A percentile compares a stretch with the other conserved stretches of the same genome.
These are phyloP conservation scores for Aspergillus quadricinctus DNA, from an alignment of 2,329 filamentous ascomycete genomes.

Conservation along the genomic window DNA sequence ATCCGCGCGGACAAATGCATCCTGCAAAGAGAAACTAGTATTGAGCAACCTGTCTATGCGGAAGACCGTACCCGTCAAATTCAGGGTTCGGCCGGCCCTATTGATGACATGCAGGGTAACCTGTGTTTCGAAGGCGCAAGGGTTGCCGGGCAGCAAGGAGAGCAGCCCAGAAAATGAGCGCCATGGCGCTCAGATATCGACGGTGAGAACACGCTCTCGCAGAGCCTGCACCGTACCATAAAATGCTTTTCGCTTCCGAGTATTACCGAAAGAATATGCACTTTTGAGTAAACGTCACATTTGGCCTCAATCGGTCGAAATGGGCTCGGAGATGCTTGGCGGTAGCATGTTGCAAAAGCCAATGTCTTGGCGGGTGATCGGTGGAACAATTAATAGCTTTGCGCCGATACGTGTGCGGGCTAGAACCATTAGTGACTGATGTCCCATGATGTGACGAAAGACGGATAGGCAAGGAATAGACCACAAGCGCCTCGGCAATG, in stretches of 20 bases:
- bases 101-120: slow-evolving; percentile 3
- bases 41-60: not conserved
- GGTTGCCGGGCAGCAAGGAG: slow-evolving; percentile 8
- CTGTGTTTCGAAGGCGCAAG: slow-evolving; percentile 5
- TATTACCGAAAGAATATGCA: slow-evolving; percentile 3
- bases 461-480: slow-evolving; percentile 1
- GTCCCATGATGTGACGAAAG: slow-evolving; percentile 1
- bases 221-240: slow-evolving; percentile 8
- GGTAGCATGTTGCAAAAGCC: slow-evolving; percentile 17
- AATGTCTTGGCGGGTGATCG: slow-evolving; percentile 18
- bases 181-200: slow-evolving; percentile 10
- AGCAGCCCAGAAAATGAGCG: slow-evolving; percentile 4
- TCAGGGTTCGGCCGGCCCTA: slow-evolving; percentile 4
- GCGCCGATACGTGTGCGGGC: slow-evolving; percentile 44
- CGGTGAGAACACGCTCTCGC: slow-evolving; percentile 5
- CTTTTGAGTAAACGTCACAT: slow-evolving; percentile 8
- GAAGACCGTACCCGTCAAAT: slow-evolving; percentile 6
- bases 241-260: slow-evolving; percentile 4
- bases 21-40: slow-evolving; percentile 2
- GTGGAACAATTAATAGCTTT: slow-evolving; percentile 37
- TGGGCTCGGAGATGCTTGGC: slow-evolving; percentile 12
- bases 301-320: slow-evolving; percentile 4
- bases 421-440: slow-evolving; percentile 22
- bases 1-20: slow-evolving; percentile 1
- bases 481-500: slow-evolving; percentile 19